Evolutionary conservation across 306 rosid genomes (phyloP).

Genomic region (Alnus glutinosa): DNA sequence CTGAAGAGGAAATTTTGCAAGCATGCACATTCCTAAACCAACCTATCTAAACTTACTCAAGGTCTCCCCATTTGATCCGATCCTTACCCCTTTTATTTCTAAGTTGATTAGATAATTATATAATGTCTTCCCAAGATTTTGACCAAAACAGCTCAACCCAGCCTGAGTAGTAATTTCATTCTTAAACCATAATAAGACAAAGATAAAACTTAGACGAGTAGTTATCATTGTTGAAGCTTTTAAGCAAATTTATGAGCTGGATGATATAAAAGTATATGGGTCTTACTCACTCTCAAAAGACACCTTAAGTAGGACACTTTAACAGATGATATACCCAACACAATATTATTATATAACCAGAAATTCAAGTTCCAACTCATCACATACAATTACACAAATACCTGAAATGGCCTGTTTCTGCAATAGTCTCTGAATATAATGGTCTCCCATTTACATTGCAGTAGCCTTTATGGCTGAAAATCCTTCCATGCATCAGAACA

Average conservation of each 20-base stretch:
- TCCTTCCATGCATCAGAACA: constrained; percentile 3
- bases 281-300: no score
- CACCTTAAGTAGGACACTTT: no score
- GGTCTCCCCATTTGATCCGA: neutral
- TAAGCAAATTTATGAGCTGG: no score
- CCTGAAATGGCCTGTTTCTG: constrained; percentile 4
- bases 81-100: neutral
- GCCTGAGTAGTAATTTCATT: neutral
- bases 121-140: neutral
- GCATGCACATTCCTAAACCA: neutral
- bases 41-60: neutral
- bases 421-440: neutral
- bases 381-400: constrained; percentile 6
- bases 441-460: constrained; percentile 6
- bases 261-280: no score
- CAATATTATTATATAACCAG: neutral
- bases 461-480: neutral
- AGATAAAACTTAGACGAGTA: no score
- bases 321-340: neutral
- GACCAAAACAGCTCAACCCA: neutral
- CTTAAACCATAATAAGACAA: neutral
- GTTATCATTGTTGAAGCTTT: no score
- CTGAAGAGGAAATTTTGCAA: neutral
- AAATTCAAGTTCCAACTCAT: constrained; percentile 12
- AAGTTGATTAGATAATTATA: no score